These are phyloP conservation scores for Glycyrrhiza uralensis DNA, from an alignment of 306 rosid genomes.

Conservation along the genomic window DNA sequence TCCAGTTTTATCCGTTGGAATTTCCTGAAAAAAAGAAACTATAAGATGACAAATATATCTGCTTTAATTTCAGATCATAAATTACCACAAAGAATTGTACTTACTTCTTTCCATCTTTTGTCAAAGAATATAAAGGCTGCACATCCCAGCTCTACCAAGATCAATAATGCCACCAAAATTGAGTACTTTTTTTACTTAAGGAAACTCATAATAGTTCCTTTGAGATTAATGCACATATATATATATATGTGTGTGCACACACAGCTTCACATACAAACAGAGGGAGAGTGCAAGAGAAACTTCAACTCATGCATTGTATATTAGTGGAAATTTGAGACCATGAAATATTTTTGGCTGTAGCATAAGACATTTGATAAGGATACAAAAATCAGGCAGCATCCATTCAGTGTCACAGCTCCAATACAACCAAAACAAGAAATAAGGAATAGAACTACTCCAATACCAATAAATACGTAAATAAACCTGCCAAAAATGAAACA, in stretches of 20 bases:
- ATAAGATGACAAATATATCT: constrained; percentile 30
- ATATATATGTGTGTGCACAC: too few relatives aligned
- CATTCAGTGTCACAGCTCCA: constrained; percentile 65
- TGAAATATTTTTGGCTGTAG: neutral
- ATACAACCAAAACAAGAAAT: constrained; percentile 87
- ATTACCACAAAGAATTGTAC: constrained; percentile 24
- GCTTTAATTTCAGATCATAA: constrained; percentile 28
- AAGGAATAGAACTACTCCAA: constrained; percentile 67
- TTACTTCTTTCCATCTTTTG: constrained; percentile 80
- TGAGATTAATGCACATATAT: neutral
- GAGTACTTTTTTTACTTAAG: constrained; percentile 77
- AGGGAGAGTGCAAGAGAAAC: neutral
- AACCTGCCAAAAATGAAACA: constrained; percentile 62
- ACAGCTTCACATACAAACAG: neutral
- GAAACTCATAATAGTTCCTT: constrained; percentile 35
- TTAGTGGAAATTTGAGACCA: neutral
- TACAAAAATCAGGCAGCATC: constrained; percentile 93
- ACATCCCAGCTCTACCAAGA: constrained; percentile 76
- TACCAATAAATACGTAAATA: constrained; percentile 78
- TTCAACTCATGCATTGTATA: constrained; percentile 8
- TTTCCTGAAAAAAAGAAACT: constrained; percentile 44
- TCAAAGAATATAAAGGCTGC: constrained; percentile 88
- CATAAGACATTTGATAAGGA: constrained; percentile 46
- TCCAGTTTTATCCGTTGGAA: constrained; percentile 78
- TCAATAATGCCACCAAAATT: constrained; percentile 62